Evolutionary conservation across 805 yeast genomes (phyloP).

Genomic region (Ogataea neopini): DNA sequence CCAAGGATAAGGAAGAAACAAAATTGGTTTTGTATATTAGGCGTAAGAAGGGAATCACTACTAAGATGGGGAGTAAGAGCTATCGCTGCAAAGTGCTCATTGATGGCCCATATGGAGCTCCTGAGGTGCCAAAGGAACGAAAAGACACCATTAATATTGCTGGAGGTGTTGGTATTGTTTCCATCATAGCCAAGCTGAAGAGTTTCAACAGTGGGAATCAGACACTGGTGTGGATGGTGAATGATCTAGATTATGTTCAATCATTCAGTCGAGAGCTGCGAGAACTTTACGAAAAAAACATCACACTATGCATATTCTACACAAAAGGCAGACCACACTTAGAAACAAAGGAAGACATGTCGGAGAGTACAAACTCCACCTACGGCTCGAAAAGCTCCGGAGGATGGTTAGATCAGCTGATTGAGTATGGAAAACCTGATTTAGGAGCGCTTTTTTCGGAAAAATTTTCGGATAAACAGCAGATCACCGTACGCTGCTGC

Average conservation of each 20-base stretch:
- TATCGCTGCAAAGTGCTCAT: conserved; percentile 36
- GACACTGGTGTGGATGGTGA: conserved; percentile 24
- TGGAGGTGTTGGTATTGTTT: conserved; percentile 28
- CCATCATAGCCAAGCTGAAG: conserved; percentile 18
- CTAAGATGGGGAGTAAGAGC: conserved; percentile 16
- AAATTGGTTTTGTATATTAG: conserved; percentile 44
- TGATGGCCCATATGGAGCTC: conserved; percentile 70
- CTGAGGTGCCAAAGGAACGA: conserved; percentile 9
- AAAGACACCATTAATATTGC: conserved; percentile 18
- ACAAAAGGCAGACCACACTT: not conserved
- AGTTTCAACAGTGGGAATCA: not conserved
- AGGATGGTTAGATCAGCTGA: not conserved
- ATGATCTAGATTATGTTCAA: conserved; percentile 7
- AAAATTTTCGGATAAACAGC: conserved; percentile 1
- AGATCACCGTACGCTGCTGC: conserved; percentile 10
- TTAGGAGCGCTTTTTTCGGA: conserved; percentile 4
- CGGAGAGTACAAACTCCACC: not conserved
- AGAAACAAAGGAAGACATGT: not conserved
- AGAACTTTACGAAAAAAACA: not conserved
- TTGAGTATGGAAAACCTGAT: conserved; percentile 8
- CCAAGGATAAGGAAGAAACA: conserved; percentile 31
- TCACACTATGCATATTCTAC: not conserved
- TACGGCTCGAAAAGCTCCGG: not conserved
- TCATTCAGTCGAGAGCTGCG: not conserved
- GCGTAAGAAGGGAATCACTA: conserved; percentile 54